Conservation (phyloP, 2,329 filamentous ascomycete species). For the Apiospora malaysiana region DNA sequence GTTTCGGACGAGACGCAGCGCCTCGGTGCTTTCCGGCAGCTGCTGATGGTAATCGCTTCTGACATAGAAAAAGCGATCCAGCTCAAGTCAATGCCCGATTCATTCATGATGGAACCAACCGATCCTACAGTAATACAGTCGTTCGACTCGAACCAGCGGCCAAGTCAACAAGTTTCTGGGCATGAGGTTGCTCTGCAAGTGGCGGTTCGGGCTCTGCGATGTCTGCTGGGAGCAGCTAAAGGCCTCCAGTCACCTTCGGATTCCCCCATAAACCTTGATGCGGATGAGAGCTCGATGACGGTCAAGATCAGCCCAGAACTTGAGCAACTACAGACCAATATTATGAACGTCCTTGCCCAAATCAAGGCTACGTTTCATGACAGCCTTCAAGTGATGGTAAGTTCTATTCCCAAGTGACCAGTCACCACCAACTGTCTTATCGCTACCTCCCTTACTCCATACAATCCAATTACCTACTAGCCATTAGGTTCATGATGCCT, state of each 20-base stretch:
- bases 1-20: conserved; percentile 63
- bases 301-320: conserved; percentile 27
- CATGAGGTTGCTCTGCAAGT: conserved; percentile 56
- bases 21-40: conserved; percentile 57
- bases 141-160: conserved; percentile 36
- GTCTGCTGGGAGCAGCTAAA: conserved; percentile 72
- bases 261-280: conserved; percentile 70
- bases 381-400: conserved; percentile 58
- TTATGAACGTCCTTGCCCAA: conserved; percentile 53
- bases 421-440: background rate
- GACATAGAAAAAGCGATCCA: conserved; percentile 60
- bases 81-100: conserved; percentile 37
- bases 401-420: background rate
- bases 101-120: conserved; percentile 33
- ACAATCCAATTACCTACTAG: too few relatives aligned
- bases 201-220: conserved; percentile 65
- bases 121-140: conserved; percentile 38
- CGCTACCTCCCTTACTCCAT: background rate
- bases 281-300: conserved; percentile 41
- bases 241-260: conserved; percentile 74
- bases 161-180: conserved; percentile 31
- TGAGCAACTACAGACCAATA: conserved; percentile 49
- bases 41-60: conserved; percentile 66
- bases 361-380: conserved; percentile 54
- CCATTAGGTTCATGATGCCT: background rate